Evolutionary conservation across 1,284 basidiomycete genomes (phyloP), one percentile per base, ranked within the genome.

Genomic region (Exsudoporus floridanus): DNA sequence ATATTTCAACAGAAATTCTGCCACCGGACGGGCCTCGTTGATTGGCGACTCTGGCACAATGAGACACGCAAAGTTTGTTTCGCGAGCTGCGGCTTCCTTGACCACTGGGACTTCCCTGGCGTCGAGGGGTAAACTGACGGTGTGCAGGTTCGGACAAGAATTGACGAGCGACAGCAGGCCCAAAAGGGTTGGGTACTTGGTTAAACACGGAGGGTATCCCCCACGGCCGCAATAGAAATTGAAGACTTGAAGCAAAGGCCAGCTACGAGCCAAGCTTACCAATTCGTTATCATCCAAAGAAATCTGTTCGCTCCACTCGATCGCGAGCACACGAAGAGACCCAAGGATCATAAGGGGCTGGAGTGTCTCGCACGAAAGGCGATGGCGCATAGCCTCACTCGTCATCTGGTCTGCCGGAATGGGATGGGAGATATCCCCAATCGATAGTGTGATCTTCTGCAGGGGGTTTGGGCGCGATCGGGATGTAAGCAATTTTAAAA

Each of bases 251-350:
- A 62, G 57, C 0, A 41, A 13, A 12, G 60, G 57, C 57, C 52
- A 60, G 33, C 43, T 49, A 33, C 30, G 19, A 28, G 46, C 62
- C 47, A 61, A 18, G 1, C 25, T 50, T 0, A 16, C 44, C 18
- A 58, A 14, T n/a, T 60, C 51, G 6, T 38, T 35, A 0, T 64
- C 55, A 9, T 60, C 45, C 21, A 61, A 31, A 13, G 56, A 57
- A 6, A 60, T 30, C 31, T 56, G 59, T 7, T 59, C 52, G 28
- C 48, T 46, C 61, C 56, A 62, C 2, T 48, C 33, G 25, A 61
- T 53, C 18, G 3, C 9, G 9, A 61, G 48, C 7, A 9, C 16
- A 23, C 43, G 51, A 30, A 60, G 50, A 16, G 41, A 55, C 2
- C 19, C 7, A 4, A 58, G 25, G 14, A 7, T 12, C 30, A 14